phyloP scores from a whole-genome alignment of 257 asterid species.

The Nicotiana tomentosiformis region DNA sequence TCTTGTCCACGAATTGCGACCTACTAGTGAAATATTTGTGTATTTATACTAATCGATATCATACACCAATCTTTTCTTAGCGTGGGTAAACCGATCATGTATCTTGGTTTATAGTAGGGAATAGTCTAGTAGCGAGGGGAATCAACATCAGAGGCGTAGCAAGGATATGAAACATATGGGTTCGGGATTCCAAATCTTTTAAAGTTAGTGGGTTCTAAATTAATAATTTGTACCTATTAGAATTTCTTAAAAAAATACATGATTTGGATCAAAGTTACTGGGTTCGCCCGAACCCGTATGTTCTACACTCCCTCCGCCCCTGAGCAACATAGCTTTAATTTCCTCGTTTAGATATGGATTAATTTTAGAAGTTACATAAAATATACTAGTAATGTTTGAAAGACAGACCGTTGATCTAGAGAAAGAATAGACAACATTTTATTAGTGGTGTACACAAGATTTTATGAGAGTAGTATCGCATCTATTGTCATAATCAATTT shows the following conservation, averaged over 20 bases:
- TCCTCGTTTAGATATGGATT: background rate
- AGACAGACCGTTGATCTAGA: background rate
- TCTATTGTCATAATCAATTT: background rate
- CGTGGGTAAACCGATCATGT: background rate
- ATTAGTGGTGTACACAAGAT: background rate
- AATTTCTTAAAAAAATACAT: no score
- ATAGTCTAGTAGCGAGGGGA: background rate
- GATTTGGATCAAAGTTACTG: no score
- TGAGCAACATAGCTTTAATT: background rate
- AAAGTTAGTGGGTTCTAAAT: no score
- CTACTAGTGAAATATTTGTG: background rate
- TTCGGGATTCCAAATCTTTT: no score
- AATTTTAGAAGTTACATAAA: background rate
- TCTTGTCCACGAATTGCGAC: background rate
- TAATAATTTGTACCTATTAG: no score
- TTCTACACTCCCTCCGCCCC: no score
- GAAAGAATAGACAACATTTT: background rate
- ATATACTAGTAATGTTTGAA: background rate
- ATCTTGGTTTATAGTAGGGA: background rate
- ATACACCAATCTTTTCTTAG: background rate
- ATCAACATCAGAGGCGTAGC: no score
- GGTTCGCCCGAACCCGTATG: no score
- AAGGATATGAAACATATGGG: no score
- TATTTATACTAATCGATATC: background rate
- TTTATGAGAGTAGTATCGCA: background rate